Base-by-base conservation (phyloP, 73 alveolate genomes). In the Paramecium pentaurelia region DNA sequence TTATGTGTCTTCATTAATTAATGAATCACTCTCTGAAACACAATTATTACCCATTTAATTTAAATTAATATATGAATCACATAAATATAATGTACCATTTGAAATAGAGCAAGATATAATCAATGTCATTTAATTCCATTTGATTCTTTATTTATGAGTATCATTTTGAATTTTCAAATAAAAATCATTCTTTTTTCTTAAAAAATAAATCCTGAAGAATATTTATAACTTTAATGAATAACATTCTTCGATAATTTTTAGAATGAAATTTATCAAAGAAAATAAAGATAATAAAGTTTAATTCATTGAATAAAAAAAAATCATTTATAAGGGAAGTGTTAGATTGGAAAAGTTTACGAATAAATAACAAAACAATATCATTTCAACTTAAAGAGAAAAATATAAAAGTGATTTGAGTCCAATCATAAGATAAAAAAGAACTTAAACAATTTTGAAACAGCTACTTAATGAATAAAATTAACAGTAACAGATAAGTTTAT, bases 21-120 rank as follows among this genome's bases (percentile, higher is more conserved):
- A 64, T 64, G 84, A 64, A 64, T 64, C 84, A 64, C 84, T 64
- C 54, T 64, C 84, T 64, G 51, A 32, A 64, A 64, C 84, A 64
- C 84, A 64, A 32, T 64, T 32, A 64, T 64, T 64, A 64, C 84
- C 84, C 84, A 64, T 64, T 32, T 32, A 32, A 14, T 25, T 64
- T 64, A 25, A 64, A 32, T 64, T 32, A 64, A 64, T 28, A 32
- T 64, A 64, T 28, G 22, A 64, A 64, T 64, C 84, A 27, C 27
- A 8, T 4, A 54, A 54, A 4, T 54, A 16, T 54, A 54, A 54
- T 54, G 9, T 8, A 7, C 11, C 32, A 54, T 54, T n/a, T 16
- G 14, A 54, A 54, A 4, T 54, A 18, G 1, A 18, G 36, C 5
- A 54, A 49, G 77, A 60, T 30, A 7, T 60, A 11, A 27, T 30